Base-by-base conservation (phyloP, 805 yeast genomes). In the Wickerhamomyces rabaulensis region DNA sequence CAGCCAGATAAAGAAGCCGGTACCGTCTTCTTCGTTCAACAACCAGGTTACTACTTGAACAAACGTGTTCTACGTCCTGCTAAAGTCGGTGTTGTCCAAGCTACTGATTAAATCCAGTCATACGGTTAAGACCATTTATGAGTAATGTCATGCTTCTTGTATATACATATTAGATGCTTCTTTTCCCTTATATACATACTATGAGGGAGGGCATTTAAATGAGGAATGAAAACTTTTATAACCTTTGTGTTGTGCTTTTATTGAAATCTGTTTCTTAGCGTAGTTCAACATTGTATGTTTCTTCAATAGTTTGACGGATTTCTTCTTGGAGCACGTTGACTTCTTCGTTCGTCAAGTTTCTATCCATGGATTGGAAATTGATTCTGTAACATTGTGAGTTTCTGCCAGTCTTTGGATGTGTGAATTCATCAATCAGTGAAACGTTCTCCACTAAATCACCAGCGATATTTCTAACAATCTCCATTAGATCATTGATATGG, bases 281-380 rank as follows among this genome's bases (percentile, higher is more conserved):
- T 49, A 90, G 65, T 53, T 79, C 82, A 9, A 90, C 82, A 3
- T 71, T 69, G 57, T 74, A 84, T 40, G 62, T 68, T 6, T 70
- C 61, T 17, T 66, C 69, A 53, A 94, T 71, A n/a, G 75, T 76
- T 1, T 63, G 55, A 51, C 87, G 80, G 22, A 92, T 87, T 36
- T 69, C 63, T 2, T 76, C 76, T 61, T 94, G 96, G 41, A 89
- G 68, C 1, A 58, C 71, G 60, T 92, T 92, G 45, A 94, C 76
- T 63, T 94, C 98, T 2, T 78, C 84, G 61, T 86, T 89, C 22
- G 95, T 88, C 55, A 94, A 71, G 48, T 86, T 85, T 58, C 97
- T 79, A 57, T 92, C 97, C 97, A 94, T 91, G 2, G 96, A 86
- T 68, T 94, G 98, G 68, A 89, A 94, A 61, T 85, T 84, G 49